A percentile compares a stretch with the other conserved stretches of the same genome.
Evolutionary conservation across 2,329 filamentous ascomycete genomes (phyloP).

Genomic region (Akanthomyces dipterigenus): DNA sequence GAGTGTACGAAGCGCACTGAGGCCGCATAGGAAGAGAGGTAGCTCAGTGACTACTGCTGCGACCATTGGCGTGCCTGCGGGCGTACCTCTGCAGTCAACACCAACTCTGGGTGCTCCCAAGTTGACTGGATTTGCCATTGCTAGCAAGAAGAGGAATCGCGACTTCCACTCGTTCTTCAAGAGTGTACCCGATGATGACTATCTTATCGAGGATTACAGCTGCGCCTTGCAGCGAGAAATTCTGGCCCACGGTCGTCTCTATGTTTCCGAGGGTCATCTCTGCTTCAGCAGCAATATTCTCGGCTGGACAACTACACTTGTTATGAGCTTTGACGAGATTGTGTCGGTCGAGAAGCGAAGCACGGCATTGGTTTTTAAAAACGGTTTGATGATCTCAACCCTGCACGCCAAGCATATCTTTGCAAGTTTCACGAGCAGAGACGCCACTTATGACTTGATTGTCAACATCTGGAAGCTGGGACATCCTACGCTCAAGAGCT

Average conservation of each 20-base stretch:
- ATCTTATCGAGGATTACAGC: conserved; percentile 96
- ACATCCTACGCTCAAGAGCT: conserved; percentile 85
- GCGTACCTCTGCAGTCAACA: conserved; percentile 53
- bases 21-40: conserved; percentile 65
- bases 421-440: conserved; percentile 87
- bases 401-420: conserved; percentile 93
- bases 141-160: conserved; percentile 89
- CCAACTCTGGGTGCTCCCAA: conserved; percentile 58
- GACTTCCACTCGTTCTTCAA: conserved; percentile 93
- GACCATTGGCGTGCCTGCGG: conserved; percentile 65
- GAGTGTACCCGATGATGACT: conserved; percentile 96
- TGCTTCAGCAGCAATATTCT: conserved; percentile 99
- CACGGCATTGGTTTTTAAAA: conserved; percentile 92
- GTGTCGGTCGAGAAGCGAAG: conserved; percentile 95
- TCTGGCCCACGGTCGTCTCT: conserved; percentile 83
- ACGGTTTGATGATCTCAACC: conserved; percentile 94
- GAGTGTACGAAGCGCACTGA: conserved; percentile 59
- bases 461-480: conserved; percentile 98
- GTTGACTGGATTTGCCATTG: conserved; percentile 90
- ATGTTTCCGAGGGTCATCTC: conserved; percentile 93
- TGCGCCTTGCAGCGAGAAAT: conserved; percentile 95
- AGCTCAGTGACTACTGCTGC: conserved; percentile 67
- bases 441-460: conserved; percentile 94
- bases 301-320: conserved; percentile 93
- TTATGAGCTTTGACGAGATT: conserved; percentile 97